These are phyloP conservation scores for Cladosporium cucumerinum DNA, from an alignment of 2,329 filamentous ascomycete species.

Conservation along the genomic window DNA sequence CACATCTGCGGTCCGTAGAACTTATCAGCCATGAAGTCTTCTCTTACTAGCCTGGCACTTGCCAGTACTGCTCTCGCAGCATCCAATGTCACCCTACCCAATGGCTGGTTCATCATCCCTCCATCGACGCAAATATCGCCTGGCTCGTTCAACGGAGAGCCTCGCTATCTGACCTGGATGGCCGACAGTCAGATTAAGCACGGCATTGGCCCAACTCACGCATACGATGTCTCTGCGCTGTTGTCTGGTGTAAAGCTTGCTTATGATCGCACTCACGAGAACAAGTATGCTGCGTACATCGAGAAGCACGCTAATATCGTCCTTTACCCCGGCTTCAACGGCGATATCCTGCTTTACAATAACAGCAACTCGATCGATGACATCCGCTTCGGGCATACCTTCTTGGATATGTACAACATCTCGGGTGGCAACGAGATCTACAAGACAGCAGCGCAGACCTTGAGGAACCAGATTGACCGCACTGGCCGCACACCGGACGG, in stretches of 20 bases:
- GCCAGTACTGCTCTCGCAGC: not conserved
- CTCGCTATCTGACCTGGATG: conserved; percentile 26
- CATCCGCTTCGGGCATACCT: conserved; percentile 25
- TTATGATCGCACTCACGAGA: conserved; percentile 23
- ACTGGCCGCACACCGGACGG: conserved; percentile 26
- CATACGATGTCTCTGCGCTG: conserved; percentile 25
- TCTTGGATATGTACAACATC: conserved; percentile 24
- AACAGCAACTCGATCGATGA: conserved; percentile 21
- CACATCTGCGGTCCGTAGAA: not conserved
- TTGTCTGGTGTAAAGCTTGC: conserved; percentile 23
- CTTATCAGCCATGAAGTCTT: not conserved
- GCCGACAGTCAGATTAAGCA: conserved; percentile 27
- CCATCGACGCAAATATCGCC: not conserved
- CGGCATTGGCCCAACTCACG: conserved; percentile 24
- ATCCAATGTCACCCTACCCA: conserved; percentile 12
- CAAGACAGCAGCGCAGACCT: conserved; percentile 18
- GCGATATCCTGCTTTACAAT: conserved; percentile 19
- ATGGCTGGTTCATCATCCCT: conserved; percentile 17
- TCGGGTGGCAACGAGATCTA: conserved; percentile 20
- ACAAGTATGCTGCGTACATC: conserved; percentile 34
- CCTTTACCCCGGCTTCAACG: conserved; percentile 36
- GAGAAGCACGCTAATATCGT: conserved; percentile 49
- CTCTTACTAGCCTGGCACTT: conserved; percentile 7
- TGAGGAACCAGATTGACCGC: conserved; percentile 25
- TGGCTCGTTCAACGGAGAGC: conserved; percentile 6